Percentiles rank a stretch among this genome's conserved stretches.
phyloP scores from a whole-genome alignment of 768 basidiomycete species.

The Tulasnella sp. region DNA sequence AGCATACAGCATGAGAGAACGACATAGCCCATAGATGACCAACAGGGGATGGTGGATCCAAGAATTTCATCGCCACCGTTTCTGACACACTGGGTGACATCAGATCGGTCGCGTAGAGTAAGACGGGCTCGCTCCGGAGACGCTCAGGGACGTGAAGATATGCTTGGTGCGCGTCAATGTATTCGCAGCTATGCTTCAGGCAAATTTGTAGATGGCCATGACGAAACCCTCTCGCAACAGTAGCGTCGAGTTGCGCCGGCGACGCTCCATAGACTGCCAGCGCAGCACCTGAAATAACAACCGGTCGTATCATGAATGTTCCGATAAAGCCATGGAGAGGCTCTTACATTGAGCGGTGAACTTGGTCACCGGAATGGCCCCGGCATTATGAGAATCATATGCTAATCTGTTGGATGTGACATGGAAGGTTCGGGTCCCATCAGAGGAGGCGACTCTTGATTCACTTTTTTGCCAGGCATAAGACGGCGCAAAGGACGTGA shows the following conservation, averaged over 20 bases:
- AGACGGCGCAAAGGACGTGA: background rate
- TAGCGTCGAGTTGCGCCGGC: background rate
- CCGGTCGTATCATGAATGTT: too few species aligned
- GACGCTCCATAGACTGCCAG: background rate
- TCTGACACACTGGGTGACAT: background rate
- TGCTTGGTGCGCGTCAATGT: background rate
- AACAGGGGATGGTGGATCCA: slow-evolving; percentile 5
- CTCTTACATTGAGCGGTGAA: background rate
- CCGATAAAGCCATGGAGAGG: background rate
- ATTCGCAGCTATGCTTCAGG: background rate
- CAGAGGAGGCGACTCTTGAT: background rate
- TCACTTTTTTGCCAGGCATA: background rate
- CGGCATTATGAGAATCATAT: background rate
- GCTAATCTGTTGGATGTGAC: background rate
- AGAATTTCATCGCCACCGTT: background rate
- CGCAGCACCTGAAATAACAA: slow-evolving; percentile 1
- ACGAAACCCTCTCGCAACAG: background rate
- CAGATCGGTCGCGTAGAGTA: background rate
- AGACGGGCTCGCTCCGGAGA: background rate
- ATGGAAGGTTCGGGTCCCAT: slow-evolving; percentile 6
- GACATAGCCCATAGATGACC: background rate
- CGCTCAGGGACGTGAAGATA: slow-evolving; percentile 5
- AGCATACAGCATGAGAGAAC: background rate
- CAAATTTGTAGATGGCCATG: slow-evolving; percentile 5
- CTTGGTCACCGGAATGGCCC: background rate